Evolutionary conservation across 2,329 filamentous ascomycete species (phyloP).

Genomic region (Cadophora gregata): DNA sequence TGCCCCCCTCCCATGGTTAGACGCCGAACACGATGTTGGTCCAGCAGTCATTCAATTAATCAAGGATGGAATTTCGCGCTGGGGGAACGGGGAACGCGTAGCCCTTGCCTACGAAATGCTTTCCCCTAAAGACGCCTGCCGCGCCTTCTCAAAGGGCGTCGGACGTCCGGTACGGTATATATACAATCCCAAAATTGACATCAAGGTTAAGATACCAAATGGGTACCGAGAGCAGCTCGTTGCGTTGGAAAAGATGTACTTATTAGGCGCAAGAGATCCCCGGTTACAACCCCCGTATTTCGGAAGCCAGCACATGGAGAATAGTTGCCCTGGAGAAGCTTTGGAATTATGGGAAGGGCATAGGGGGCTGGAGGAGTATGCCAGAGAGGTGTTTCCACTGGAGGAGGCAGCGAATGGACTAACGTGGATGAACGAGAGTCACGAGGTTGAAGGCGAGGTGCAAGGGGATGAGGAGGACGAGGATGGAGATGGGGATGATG

Average conservation of each 20-base stretch:
- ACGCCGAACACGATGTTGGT: conserved; percentile 95
- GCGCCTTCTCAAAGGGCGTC: conserved; percentile 79
- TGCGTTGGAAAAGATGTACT: conserved; percentile 65
- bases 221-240: conserved; percentile 91
- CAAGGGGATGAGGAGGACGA: conserved; percentile 40
- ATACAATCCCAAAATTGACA: conserved; percentile 73
- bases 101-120: conserved; percentile 91
- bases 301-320: conserved; percentile 61
- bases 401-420: conserved; percentile 94
- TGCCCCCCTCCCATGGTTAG: conserved; percentile 89
- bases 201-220: conserved; percentile 83
- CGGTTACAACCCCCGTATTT: conserved; percentile 66
- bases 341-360: conserved; percentile 90
- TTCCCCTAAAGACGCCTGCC: conserved; percentile 81
- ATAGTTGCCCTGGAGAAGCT: conserved; percentile 74
- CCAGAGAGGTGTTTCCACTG: conserved; percentile 88
- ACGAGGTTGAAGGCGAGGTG: conserved; percentile 39
- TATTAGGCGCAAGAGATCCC: conserved; percentile 53
- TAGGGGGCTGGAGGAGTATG: conserved; percentile 91
- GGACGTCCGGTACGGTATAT: conserved; percentile 80
- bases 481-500: conserved; percentile 55
- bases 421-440: conserved; percentile 77
- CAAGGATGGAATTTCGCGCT: conserved; percentile 88
- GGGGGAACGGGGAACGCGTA: conserved; percentile 75
- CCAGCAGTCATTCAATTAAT: conserved; percentile 92